Evolutionary conservation across 176 grass and related monocot genomes (phyloP), one percentile per base, ranked within the genome.

Genomic region (Oryza nivara): DNA sequence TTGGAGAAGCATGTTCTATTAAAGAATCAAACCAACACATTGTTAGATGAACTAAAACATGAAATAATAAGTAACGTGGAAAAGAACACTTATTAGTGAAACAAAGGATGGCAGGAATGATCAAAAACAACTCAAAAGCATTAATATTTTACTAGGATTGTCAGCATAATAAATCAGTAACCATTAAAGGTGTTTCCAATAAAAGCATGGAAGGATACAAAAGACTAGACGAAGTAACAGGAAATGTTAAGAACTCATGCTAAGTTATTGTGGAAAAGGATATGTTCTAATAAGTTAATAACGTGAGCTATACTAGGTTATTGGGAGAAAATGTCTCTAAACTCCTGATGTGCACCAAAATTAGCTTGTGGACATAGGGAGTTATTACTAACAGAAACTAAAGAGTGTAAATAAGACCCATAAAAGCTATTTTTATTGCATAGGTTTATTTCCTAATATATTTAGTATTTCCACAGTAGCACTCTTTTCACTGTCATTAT

Each of bases 1-100:
- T 63, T 19, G 46, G 69, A 80, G 80, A 87, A 75, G 48, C 68
- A 74, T 74, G 74, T 79, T 13, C 84, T 74, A 28, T 32, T 17
- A 87, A 78, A 70, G 73, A 11, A 87, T 73, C 19, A 74, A 46
- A 79, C 32, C 1, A 68, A 73, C 2, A 49, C 26, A 4, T 38
- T 43, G 15, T 60, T 10, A 73, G 28, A 32, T 83, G 11, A 74
- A 80, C 75, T 63, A 52, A 65, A 43, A 23, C 10, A 40, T 10
- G 64, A 65, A 70, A 48, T 7, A 68, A 52, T 16, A 2, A 41
- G 60, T 78, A 78, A 51, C 41, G 41, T 38, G 9, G 45, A 46
- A 49, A 71, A 26, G 2, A 76, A 64, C 28, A 64, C 8, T 22
- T 81, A 49, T 12, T 45, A 30, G 22, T 74, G 36, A 25, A 46